Evolutionary conservation across 352 stramenopile species (phyloP), one percentile per base, ranked within the genome.

Genomic region (Pythium apleroticum): DNA sequence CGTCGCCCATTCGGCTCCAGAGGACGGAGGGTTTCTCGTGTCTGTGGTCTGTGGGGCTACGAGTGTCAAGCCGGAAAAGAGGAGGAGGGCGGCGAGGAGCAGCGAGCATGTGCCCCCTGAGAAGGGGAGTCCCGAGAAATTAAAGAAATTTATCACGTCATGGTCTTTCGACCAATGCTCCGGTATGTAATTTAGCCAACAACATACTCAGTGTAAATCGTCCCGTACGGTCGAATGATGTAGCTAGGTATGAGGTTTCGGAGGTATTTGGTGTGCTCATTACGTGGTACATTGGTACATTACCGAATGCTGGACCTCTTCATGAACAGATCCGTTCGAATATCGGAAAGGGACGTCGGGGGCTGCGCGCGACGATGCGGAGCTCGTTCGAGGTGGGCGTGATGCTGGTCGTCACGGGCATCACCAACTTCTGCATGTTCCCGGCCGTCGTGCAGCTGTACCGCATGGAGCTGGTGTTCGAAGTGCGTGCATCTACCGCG

Each of bases 61-160:
- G n/a, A n/a, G n/a, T n/a, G n/a, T n/a, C n/a, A n/a, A n/a, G n/a
- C n/a, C n/a, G n/a, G n/a, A n/a, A n/a, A n/a, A n/a, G n/a, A n/a
- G n/a, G n/a, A n/a, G n/a, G n/a, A n/a, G n/a, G n/a, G n/a, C n/a
- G n/a, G n/a, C n/a, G n/a, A n/a, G n/a, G 10, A 41, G 35, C 2
- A 41, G 35, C 0, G 11, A 15, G 4, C 7, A 3, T 6, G 50
- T 54, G 45, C 52, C 61, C 61, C 61, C 61, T 57, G 22, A 31
- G 30, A n/a, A 66, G 69, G 78, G 80, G 75, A 81, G 65, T 86
- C 80, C 72, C 82, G 78, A 91, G 76, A 91, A 91, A 91, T 91
- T 91, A 87, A 88, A 88, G 77, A 89, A 91, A 88, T 88, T 86
- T 88, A 87, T 89, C 79, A 91, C 82, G 80, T 87, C 82, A 68